Evolutionary conservation across 805 yeast genomes (phyloP).

Genomic region (Metschnikowia shivogae): DNA sequence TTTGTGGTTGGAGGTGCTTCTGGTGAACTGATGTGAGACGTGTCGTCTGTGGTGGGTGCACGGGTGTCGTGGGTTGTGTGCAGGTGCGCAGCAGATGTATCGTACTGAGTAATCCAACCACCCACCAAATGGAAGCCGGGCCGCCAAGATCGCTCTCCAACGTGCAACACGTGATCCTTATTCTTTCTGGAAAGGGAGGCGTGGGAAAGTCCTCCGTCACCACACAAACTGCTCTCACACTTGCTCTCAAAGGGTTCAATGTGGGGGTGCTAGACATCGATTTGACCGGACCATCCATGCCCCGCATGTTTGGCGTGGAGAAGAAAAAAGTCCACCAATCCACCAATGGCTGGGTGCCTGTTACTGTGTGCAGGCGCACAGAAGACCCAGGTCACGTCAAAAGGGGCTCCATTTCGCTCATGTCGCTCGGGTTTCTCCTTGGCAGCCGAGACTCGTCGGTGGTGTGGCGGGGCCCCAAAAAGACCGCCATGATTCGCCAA

Average conservation of each 20-base stretch:
- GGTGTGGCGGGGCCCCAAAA: constrained; percentile 98
- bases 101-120: neutral
- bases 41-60: neutral
- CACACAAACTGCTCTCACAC: constrained; percentile 83
- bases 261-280: constrained; percentile 97
- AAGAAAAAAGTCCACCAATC: constrained; percentile 74
- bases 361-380: constrained; percentile 31
- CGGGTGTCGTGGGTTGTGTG: neutral
- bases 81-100: neutral
- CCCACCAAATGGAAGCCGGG: constrained; percentile 1
- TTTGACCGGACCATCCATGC: constrained; percentile 93
- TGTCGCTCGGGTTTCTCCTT: constrained; percentile 85
- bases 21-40: neutral
- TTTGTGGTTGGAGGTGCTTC: neutral
- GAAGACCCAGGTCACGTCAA: neutral
- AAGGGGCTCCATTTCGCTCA: constrained; percentile 49
- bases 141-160: constrained; percentile 36
- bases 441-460: constrained; percentile 84
- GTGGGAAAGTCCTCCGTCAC: constrained; percentile 97
- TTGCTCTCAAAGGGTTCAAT: constrained; percentile 63
- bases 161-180: constrained; percentile 73
- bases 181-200: constrained; percentile 94
- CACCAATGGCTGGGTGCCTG: constrained; percentile 90
- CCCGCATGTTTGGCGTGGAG: constrained; percentile 94
- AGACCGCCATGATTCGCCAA: constrained; percentile 96